Base-by-base conservation (phyloP, 2,329 filamentous ascomycete genomes). In the Cladosporium velox region DNA sequence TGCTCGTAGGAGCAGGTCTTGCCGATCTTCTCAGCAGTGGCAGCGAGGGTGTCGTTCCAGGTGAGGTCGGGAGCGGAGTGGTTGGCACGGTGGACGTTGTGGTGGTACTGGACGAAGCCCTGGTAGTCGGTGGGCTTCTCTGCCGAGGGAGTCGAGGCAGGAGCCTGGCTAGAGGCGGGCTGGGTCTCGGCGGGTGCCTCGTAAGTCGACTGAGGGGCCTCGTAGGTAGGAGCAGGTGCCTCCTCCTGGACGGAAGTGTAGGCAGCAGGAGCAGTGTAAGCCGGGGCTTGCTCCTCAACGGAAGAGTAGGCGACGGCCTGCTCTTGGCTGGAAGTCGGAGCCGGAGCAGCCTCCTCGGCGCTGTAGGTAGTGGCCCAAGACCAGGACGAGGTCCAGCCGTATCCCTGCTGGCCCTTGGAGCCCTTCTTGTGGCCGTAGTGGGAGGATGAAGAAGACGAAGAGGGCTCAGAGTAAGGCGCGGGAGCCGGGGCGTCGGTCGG, bases 1-100 rank as follows among this genome's bases (percentile, higher is more conserved):
- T 98, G 94, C 35, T 81, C 84, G 72, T 93, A 94, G 51, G 85
- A 82, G 78, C 93, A 96, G 38, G 77, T 83, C 34, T 84, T 74
- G 67, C 92, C 92, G 63, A 89, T 86, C 65, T 80, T 80, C 59
- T 81, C 70, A 51, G 93, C 93, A 67, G 85, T 91, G 65, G 77
- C 75, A 64, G 88, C 90, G 64, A 92, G 86, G 52, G 80, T 80
- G 10, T 81, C 75, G 72, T 89, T 85, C 90, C 91, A 98, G 60
- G 74, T 76, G 55, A 97, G 75, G 54, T 81, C 84, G 26, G 79
- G 75, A 41, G 87, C 88, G 21, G 89, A 90, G 85, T 97, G 92
- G 82, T 95, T 96, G 75, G 83, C 77, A 69, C 95, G 93, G 81
- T 95, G 91, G 63, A 90, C 74, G 82, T 97, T 97, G 88, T 98